These are phyloP conservation scores for Pseudogymnoascus sp. DNA, from an alignment of 2,329 filamentous ascomycete genomes.

Conservation along the genomic window DNA sequence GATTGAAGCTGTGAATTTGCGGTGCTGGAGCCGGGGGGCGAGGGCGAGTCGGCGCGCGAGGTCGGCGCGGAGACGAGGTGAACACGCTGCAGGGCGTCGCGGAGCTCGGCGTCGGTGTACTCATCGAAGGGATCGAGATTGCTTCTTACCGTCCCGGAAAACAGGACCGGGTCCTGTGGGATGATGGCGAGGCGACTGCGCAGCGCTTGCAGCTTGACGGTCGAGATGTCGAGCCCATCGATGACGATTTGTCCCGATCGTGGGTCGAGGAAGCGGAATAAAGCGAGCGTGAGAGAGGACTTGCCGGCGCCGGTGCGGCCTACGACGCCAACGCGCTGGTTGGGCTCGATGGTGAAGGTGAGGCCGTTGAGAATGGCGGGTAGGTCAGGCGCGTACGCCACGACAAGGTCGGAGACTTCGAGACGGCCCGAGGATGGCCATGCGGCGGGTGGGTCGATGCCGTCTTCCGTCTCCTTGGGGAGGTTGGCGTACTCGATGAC, in stretches of 20 bases:
- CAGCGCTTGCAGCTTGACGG: slow-evolving; percentile 60
- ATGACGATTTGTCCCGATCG: slow-evolving; percentile 57
- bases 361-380: slow-evolving; percentile 63
- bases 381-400: slow-evolving; percentile 62
- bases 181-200: slow-evolving; percentile 73
- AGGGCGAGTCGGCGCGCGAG: slow-evolving; percentile 28
- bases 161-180: slow-evolving; percentile 73
- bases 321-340: slow-evolving; percentile 67
- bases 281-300: slow-evolving; percentile 63
- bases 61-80: slow-evolving; percentile 40
- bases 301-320: slow-evolving; percentile 74
- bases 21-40: slow-evolving; percentile 29
- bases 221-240: slow-evolving; percentile 67
- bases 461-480: slow-evolving; percentile 56
- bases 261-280: slow-evolving; percentile 71
- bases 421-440: slow-evolving; percentile 71
- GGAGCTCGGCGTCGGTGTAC: slow-evolving; percentile 59
- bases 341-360: slow-evolving; percentile 56
- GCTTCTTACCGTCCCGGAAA: slow-evolving; percentile 67
- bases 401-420: slow-evolving; percentile 64
- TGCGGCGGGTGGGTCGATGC: slow-evolving; percentile 52
- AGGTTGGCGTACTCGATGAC: slow-evolving; percentile 68
- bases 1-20: slow-evolving; percentile 22
- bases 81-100: slow-evolving; percentile 61
- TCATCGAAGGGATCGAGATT: slow-evolving; percentile 73